A percentile compares a stretch with the other conserved stretches of the same genome.
phyloP scores from a whole-genome alignment of 768 basidiomycete species.

The Chlorophyllum brunneum region DNA sequence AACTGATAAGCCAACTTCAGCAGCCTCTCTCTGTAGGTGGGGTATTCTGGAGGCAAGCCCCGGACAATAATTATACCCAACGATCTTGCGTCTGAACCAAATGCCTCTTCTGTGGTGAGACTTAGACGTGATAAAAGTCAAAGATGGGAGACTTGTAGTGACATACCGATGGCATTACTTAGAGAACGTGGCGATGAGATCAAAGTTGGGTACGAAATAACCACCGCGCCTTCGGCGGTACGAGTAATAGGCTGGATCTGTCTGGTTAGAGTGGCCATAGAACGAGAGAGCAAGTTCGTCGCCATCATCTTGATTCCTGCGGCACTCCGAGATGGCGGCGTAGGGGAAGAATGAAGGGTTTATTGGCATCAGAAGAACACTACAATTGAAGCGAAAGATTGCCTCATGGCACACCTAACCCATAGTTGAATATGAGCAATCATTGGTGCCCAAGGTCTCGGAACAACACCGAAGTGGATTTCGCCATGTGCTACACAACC shows the following conservation, averaged over 20 bases:
- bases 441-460: background rate
- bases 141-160: background rate
- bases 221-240: slow-evolving; percentile 25
- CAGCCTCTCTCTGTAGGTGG: slow-evolving; percentile 60
- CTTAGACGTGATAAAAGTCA: background rate
- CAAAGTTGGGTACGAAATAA: slow-evolving; percentile 26
- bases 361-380: background rate
- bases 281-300: slow-evolving; percentile 6
- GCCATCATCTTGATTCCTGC: background rate
- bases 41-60: slow-evolving; percentile 73
- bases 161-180: slow-evolving; percentile 54
- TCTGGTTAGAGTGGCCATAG: slow-evolving; percentile 11
- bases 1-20: slow-evolving; percentile 76
- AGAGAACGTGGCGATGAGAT: slow-evolving; percentile 22
- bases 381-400: background rate
- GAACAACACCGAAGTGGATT: background rate
- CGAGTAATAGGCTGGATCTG: slow-evolving; percentile 13
- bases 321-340: background rate
- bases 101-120: slow-evolving; percentile 58
- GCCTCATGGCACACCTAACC: no score
- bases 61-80: slow-evolving; percentile 80
- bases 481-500: background rate
- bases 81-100: slow-evolving; percentile 72
- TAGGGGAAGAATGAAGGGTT: background rate
- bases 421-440: no score